Conservation (phyloP, 176 grass and related monocot species). For the Luzula sylvatica region DNA sequence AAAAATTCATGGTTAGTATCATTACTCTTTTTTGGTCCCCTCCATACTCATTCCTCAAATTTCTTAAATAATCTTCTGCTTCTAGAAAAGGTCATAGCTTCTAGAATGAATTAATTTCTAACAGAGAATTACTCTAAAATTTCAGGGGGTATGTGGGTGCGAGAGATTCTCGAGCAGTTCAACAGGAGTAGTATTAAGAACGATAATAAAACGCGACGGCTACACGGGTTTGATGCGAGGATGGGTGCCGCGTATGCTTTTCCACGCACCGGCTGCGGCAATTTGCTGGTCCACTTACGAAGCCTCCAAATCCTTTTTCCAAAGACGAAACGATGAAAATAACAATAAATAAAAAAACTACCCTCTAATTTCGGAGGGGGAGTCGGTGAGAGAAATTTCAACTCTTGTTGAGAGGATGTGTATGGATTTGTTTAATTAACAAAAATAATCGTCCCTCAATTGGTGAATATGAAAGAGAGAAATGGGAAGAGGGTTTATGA, state of each 20-base stretch:
- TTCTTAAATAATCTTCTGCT: too few relatives aligned
- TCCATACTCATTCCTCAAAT: too few relatives aligned
- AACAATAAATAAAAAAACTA: too few relatives aligned
- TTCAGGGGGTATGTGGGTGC: constrained; percentile 80
- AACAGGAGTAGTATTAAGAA: constrained; percentile 43
- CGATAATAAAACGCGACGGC: constrained; percentile 61
- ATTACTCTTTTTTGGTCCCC: too few relatives aligned
- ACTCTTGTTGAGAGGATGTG: constrained; percentile 37
- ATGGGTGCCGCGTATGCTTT: constrained; percentile 81
- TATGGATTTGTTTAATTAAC: too few relatives aligned
- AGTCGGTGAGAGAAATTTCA: too few relatives aligned
- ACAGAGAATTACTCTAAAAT: background rate
- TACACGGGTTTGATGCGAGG: constrained; percentile 71
- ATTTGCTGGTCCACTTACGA: constrained; percentile 94
- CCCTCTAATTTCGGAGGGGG: too few relatives aligned
- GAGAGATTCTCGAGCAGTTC: constrained; percentile 78
- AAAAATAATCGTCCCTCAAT: constrained; percentile 11
- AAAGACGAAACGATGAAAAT: constrained; percentile 55
- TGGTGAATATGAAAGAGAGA: constrained; percentile 18
- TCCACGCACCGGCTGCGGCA: constrained; percentile 82
- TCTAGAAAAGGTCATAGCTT: too few relatives aligned
- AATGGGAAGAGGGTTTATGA: constrained; percentile 12
- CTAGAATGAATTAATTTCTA: too few relatives aligned
- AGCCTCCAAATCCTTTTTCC: constrained; percentile 72
- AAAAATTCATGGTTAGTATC: too few relatives aligned